These are phyloP conservation scores for Talaromyces thailandensis DNA, from an alignment of 495 filamentous ascomycete species.

Conservation along the genomic window DNA sequence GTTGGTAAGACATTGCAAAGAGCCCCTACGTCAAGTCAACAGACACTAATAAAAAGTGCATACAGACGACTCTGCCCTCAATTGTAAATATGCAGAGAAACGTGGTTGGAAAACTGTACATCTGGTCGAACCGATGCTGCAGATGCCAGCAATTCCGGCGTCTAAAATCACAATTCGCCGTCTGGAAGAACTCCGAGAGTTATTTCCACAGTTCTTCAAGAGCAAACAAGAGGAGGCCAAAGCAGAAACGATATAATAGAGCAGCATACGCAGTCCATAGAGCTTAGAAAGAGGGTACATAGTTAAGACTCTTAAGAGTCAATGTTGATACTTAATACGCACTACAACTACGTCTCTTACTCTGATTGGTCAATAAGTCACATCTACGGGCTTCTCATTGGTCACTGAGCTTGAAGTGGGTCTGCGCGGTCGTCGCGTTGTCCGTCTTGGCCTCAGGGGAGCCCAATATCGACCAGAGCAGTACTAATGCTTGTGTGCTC, in stretches of 20 bases:
- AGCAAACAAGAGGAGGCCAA: not conserved
- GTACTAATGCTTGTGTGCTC: not conserved
- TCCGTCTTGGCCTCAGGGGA: conserved; percentile 7
- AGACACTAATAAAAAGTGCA: conserved; percentile 7
- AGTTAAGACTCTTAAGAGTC: too few relatives aligned
- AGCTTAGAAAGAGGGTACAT: not conserved
- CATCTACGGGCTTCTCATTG: not conserved
- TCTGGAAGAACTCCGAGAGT: conserved; percentile 59
- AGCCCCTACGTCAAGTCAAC: not conserved
- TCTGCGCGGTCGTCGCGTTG: conserved; percentile 5
- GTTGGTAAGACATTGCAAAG: conserved; percentile 51
- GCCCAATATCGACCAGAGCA: not conserved
- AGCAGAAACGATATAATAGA: not conserved
- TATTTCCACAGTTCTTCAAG: conserved; percentile 76
- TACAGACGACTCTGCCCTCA: conserved; percentile 72
- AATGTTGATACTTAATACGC: not conserved
- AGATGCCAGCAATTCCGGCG: conserved; percentile 47
- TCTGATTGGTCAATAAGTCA: not conserved
- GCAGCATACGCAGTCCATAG: not conserved
- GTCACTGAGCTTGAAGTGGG: not conserved
- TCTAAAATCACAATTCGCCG: conserved; percentile 60
- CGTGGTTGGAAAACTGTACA: conserved; percentile 77
- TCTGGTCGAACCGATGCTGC: conserved; percentile 64
- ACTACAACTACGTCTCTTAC: not conserved
- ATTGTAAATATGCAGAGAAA: conserved; percentile 59